Evolutionary conservation across 129 eudicot species (phyloP).

Genomic region (Helichrysum umbraculigerum): DNA sequence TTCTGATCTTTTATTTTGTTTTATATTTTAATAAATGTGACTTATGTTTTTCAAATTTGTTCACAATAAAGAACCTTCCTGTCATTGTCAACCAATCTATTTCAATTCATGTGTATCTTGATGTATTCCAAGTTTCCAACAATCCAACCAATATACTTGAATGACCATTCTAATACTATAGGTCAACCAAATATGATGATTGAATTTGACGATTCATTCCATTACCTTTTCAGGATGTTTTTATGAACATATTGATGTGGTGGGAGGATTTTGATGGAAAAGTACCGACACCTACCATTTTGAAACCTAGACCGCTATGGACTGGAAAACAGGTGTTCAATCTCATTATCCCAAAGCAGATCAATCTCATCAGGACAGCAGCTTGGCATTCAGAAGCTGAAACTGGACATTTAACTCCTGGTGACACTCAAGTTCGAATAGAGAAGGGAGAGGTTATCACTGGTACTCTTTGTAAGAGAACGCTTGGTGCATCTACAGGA

Average conservation of each 20-base stretch:
- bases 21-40: too few species aligned
- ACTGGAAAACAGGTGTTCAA: conserved; percentile 97
- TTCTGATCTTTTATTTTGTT: too few species aligned
- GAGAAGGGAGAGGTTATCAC: conserved; percentile 92
- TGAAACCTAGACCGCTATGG: conserved; percentile 97
- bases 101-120: too few species aligned
- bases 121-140: too few species aligned
- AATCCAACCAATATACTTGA: too few species aligned
- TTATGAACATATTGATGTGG: conserved; percentile 98
- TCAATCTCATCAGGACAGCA: conserved; percentile 73
- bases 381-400: conserved; percentile 92
- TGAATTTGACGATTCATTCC: too few species aligned
- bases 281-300: conserved; percentile 86
- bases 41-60: too few species aligned
- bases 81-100: too few species aligned
- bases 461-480: conserved; percentile 94
- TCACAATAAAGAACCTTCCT: too few species aligned
- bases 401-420: conserved; percentile 75
- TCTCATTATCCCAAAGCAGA: conserved; percentile 91
- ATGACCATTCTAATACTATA: too few species aligned
- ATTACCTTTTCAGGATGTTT: conserved; percentile 61
- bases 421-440: conserved; percentile 88
- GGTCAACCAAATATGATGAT: too few species aligned
- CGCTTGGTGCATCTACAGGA: conserved; percentile 88
- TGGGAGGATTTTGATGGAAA: conserved; percentile 99